Evolutionary conservation across 2,329 filamentous ascomycete genomes (phyloP), one percentile per base, ranked within the genome.

Genomic region (Neofusicoccum parvum): DNA sequence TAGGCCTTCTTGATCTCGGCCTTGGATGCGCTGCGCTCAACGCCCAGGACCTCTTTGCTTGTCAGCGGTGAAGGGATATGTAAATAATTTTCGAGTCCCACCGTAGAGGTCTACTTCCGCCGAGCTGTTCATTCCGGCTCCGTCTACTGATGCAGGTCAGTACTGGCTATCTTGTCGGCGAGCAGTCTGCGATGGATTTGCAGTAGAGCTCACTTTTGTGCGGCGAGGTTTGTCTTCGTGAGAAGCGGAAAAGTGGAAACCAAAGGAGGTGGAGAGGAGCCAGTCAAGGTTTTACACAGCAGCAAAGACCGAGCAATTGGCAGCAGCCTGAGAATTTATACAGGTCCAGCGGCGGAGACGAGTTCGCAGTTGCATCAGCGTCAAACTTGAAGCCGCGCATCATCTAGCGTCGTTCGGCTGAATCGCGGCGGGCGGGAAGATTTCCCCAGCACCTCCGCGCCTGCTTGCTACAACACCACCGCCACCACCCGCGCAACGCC

Each of bases 1-100:
- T 97, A 97, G 68, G 94, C 94, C 81, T 97, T 97, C 79, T 95
- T 96, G 80, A 98, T 91, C 73, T 97, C 91, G 65, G 90, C 87
- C 73, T 90, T 89, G 68, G 84, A 88, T 62, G 94, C 91, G 68
- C 82, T 82, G 76, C 85, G 90, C 62, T 89, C 83, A 72, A 98
- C 86, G 67, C 88, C 90, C 68, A 98, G 88, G 72, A 97, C 84
- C 81, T 90, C 94, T 96, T 74, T 65, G 68, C 63, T 46, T 63
- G 67, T 80, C 67, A 81, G 76, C 66, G 48, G 65, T 37, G 12
- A 36, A 32, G 7, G 20, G 17, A 17, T 12, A 2, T 2, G 27
- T 34, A 2, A 3, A 32, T 43, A 37, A 3, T 7, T 45, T 39
- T 27, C 15, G 15, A 39, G 14, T n/a, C 39, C 34, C 76, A 82